phyloP scores from a whole-genome alignment of 129 eudicot genomes.

The Solidago caesia region DNA sequence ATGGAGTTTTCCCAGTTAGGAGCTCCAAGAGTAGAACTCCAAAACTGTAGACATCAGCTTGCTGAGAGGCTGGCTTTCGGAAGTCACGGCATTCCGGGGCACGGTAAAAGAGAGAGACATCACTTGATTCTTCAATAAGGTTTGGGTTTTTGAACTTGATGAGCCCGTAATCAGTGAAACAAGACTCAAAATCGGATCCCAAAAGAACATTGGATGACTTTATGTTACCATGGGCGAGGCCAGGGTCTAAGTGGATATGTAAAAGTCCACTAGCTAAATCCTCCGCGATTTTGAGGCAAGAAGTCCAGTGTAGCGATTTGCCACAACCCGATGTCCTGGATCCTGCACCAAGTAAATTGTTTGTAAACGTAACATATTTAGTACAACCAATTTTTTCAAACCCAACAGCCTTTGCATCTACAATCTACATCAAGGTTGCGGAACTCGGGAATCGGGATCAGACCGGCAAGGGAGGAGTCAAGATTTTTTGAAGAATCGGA shows the following conservation, averaged over 20 bases:
- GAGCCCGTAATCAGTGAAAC: slow-evolving; percentile 82
- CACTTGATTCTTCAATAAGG: slow-evolving; percentile 48
- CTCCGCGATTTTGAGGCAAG: slow-evolving; percentile 90
- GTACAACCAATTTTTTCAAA: too few relatives aligned
- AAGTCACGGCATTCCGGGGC: slow-evolving; percentile 76
- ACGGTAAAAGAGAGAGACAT: slow-evolving; percentile 60
- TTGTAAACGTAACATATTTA: too few relatives aligned
- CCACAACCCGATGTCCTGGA: slow-evolving; percentile 71
- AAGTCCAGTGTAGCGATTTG: slow-evolving; percentile 97
- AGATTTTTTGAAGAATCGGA: too few relatives aligned
- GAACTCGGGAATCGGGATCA: too few relatives aligned
- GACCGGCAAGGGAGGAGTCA: too few relatives aligned
- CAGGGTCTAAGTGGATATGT: slow-evolving; percentile 78
- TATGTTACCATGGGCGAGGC: slow-evolving; percentile 68
- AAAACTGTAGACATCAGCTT: slow-evolving; percentile 78
- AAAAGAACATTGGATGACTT: slow-evolving; percentile 82
- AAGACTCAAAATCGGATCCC: slow-evolving; percentile 85
- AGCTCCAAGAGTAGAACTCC: slow-evolving; percentile 78
- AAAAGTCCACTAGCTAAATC: slow-evolving; percentile 79
- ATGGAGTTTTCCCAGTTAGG: slow-evolving; percentile 76
- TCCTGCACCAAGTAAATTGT: slow-evolving; percentile 39
- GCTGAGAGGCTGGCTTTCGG: slow-evolving; percentile 46
- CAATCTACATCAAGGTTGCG: too few relatives aligned
- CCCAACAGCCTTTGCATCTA: too few relatives aligned
- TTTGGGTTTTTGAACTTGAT: slow-evolving; percentile 55